Evolutionary conservation across 2,329 filamentous ascomycete species (phyloP), one percentile per base, ranked within the genome.

Genomic region (Reticulascus tulasneorum): DNA sequence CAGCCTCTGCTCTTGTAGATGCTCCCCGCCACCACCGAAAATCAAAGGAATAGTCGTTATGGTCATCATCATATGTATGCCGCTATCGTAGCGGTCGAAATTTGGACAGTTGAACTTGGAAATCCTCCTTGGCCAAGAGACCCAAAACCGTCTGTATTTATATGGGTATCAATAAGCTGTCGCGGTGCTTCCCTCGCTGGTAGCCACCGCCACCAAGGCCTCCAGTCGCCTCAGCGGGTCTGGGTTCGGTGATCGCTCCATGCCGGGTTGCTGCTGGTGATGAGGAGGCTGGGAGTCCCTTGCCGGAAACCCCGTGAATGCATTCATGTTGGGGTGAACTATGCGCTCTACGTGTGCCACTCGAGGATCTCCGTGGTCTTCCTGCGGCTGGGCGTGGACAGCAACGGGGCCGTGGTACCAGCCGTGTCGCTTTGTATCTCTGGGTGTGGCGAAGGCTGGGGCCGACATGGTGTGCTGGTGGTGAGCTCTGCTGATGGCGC

Each of bases 401-500:
- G 59, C 53, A 10, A 60, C 53, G 0, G 71, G 70, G 1, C 71
- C 71, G 25, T 86, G 78, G 49, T 87, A 87, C 83, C 84, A 89
- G 2, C 73, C 84, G 40, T 82, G 79, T 4, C 84, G 74, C 52
- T 84, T 86, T 20, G 64, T 66, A 44, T 77, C 79, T 8, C 77
- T 71, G 4, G 75, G 67, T 1, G 75, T 78, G 9, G 71, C 64
- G 22, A 73, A 62, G 0, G 69, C 65, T 1, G 77, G 77, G 2
- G 77, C 76, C 5, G 77, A 81, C 62, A 77, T 69, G 12, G 76
- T 78, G 38, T 81, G 71, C 23, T 79, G 74, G 38, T 78, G 74
- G 16, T 27, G 35, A n/a, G n/a, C n/a, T 16, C 44, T 35, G 15
- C 7, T 31, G 22, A 36, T 44, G 2, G 37, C 15, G 8, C 35